Percentiles rank a stretch among this genome's conserved stretches.
Conservation (phyloP, 768 basidiomycete genomes). For the Mycena floridula region DNA sequence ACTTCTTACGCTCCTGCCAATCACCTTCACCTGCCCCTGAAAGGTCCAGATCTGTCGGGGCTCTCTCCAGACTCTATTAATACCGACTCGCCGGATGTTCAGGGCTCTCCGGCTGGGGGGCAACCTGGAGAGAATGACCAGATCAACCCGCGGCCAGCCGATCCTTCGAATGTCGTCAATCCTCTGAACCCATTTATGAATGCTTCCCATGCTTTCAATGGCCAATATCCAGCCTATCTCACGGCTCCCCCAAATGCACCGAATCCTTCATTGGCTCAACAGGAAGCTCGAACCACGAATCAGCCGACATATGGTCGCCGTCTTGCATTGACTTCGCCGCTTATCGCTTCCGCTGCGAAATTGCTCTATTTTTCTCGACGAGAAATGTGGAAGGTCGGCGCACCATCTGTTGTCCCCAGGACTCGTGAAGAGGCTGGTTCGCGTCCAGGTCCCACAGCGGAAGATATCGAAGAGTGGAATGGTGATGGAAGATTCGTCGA, state of each 20-base stretch:
- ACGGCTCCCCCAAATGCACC: not conserved
- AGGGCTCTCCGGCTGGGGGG: not conserved
- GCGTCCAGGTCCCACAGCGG: not conserved
- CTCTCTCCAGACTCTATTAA: no score
- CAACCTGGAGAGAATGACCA: no score
- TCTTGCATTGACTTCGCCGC: not conserved
- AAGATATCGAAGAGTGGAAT: not conserved
- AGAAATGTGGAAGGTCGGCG: not conserved
- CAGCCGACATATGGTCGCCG: no score
- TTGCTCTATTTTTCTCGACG: not conserved
- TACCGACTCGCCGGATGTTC: not conserved
- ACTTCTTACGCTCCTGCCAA: not conserved
- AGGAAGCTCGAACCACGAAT: no score
- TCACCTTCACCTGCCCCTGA: not conserved
- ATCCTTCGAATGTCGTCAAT: no score
- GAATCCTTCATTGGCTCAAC: not conserved
- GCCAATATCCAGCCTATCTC: not conserved
- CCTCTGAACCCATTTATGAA: no score
- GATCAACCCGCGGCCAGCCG: no score
- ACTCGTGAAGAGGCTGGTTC: not conserved
- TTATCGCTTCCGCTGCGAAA: not conserved
- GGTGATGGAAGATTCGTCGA: not conserved
- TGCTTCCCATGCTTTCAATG: not conserved
- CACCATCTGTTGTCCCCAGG: not conserved
- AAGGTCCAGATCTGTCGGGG: no score